Percentiles rank a stretch among this genome's conserved stretches.
These are phyloP conservation scores for Casuarina cunninghamiana DNA, from an alignment of 306 rosid genomes.

Conservation along the genomic window DNA sequence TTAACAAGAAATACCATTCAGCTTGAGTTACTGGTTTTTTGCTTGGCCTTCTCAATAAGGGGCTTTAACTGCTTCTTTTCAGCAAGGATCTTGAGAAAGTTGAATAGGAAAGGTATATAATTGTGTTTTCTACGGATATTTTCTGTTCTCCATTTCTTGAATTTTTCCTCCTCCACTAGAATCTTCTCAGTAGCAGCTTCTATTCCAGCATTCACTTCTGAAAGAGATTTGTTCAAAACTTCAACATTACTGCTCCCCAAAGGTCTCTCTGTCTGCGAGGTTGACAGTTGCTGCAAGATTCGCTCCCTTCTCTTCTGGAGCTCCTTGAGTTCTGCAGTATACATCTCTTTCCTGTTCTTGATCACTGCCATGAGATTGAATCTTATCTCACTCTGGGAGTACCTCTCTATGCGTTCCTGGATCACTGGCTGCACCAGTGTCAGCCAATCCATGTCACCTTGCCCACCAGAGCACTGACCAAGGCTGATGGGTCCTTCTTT, in stretches of 20 bases:
- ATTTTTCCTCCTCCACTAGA: conserved; percentile 91
- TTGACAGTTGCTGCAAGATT: conserved; percentile 81
- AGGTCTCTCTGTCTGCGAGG: conserved; percentile 60
- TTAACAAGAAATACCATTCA: conserved; percentile 36
- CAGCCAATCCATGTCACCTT: conserved; percentile 88
- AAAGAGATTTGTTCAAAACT: conserved; percentile 79
- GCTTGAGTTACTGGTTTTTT: conserved; percentile 63
- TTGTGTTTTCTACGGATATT: conserved; percentile 94
- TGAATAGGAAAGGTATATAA: conserved; percentile 93
- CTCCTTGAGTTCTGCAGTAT: conserved; percentile 90
- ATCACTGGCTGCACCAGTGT: conserved; percentile 87
- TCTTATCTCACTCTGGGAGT: conserved; percentile 82
- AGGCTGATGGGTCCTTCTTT: conserved; percentile 98
- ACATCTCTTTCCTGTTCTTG: conserved; percentile 86
- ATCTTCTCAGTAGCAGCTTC: conserved; percentile 85
- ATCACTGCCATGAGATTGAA: conserved; percentile 92
- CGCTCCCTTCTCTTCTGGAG: conserved; percentile 97
- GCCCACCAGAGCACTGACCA: conserved; percentile 86
- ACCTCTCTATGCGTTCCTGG: conserved; percentile 93
- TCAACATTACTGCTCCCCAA: conserved; percentile 58
- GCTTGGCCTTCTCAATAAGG: conserved; percentile 96
- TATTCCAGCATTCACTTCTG: conserved; percentile 89
- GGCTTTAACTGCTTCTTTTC: conserved; percentile 99
- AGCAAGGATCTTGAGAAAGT: conserved; percentile 92
- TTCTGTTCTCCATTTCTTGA: conserved; percentile 92